These are phyloP conservation scores for Cordyceps militaris DNA, from an alignment of 2,329 filamentous ascomycete genomes.

Conservation along the genomic window DNA sequence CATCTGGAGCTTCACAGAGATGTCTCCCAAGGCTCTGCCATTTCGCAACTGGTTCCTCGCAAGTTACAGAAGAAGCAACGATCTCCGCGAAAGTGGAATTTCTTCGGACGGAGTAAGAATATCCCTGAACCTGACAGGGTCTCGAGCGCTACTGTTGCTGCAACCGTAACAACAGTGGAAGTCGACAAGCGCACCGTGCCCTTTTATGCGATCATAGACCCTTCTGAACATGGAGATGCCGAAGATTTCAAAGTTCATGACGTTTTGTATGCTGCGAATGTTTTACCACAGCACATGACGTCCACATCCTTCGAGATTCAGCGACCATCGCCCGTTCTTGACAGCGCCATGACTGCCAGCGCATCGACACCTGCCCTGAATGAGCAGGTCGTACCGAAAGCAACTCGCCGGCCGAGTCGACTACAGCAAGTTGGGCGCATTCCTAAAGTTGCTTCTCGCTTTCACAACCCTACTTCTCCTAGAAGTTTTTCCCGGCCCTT, in stretches of 20 bases:
- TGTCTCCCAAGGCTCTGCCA: constrained; percentile 24
- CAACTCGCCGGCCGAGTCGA: constrained; percentile 41
- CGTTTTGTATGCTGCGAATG: constrained; percentile 41
- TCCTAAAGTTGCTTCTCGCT: constrained; percentile 68
- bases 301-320: constrained; percentile 5
- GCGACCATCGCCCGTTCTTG: not conserved
- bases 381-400: not conserved
- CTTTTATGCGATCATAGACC: constrained; percentile 57
- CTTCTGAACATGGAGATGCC: constrained; percentile 46
- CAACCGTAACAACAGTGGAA: constrained; percentile 41
- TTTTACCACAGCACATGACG: constrained; percentile 5
- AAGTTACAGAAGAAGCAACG: constrained; percentile 49
- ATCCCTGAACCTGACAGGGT: constrained; percentile 33
- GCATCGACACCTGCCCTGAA: not conserved
- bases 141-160: constrained; percentile 33
- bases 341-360: not conserved
- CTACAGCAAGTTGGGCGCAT: constrained; percentile 80
- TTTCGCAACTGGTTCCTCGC: constrained; percentile 33
- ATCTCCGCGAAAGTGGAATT: constrained; percentile 56
- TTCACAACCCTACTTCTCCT: constrained; percentile 59
- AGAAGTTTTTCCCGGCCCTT: constrained; percentile 86
- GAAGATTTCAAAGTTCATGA: constrained; percentile 34
- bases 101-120: constrained; percentile 51
- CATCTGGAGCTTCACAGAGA: constrained; percentile 34
- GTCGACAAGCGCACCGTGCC: constrained; percentile 46